A percentile compares a stretch with the other conserved stretches of the same genome.
These are phyloP conservation scores for Mortierella hygrophila DNA, from an alignment of 192 early-diverging fungal species.

Conservation along the genomic window DNA sequence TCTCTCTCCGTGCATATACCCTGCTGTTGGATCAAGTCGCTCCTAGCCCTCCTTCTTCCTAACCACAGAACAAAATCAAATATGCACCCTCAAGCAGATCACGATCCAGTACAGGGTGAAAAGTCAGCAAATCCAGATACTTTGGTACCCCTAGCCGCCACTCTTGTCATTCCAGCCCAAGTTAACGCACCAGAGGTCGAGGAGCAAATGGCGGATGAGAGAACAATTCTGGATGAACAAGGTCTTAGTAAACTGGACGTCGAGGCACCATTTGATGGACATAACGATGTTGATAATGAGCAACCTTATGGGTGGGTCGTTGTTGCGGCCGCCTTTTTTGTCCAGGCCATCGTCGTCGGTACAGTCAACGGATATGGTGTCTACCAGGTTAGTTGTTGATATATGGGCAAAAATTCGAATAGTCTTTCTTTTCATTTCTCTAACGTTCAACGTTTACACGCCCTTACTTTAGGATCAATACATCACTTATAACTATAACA, in stretches of 20 bases:
- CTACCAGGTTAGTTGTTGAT: conserved; percentile 51
- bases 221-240: not conserved
- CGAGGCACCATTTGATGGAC: conserved; percentile 9
- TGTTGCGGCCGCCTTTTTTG: conserved; percentile 61
- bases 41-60: not conserved
- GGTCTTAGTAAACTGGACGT: not conserved
- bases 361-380: conserved; percentile 67
- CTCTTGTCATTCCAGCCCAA: not conserved
- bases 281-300: conserved; percentile 32
- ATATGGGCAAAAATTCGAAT: not conserved
- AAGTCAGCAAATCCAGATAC: not conserved
- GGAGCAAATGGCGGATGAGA: not conserved
- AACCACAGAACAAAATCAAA: not conserved
- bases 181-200: not conserved
- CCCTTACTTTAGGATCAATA: conserved; percentile 26
- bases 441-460: not conserved
- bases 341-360: conserved; percentile 66
- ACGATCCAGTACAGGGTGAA: not conserved
- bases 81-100: not conserved
- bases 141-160: not conserved
- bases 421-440: not conserved
- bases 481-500: conserved; percentile 39
- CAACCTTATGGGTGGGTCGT: conserved; percentile 65
- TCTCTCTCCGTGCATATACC: too few species aligned
- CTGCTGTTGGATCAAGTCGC: too few species aligned